Base-by-base conservation (phyloP, 1,139 yeast genomes). In the Waltiozyma sp. region DNA sequence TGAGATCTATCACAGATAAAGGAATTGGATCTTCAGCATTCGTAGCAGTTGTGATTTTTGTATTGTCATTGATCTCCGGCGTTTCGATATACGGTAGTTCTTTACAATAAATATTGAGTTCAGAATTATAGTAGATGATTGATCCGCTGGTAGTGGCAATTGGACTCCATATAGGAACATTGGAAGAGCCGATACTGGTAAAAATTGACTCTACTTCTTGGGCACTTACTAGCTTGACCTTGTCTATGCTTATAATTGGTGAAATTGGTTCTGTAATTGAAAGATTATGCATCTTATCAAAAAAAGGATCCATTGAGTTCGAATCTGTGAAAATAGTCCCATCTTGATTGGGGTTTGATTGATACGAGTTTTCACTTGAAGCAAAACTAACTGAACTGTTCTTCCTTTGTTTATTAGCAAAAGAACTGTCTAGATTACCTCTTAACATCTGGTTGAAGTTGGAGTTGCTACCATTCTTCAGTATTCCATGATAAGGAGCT, bases 121-220 rank as follows among this genome's bases (percentile, higher is more conserved):
- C 75, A 39, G 76, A 72, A 51, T 78, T 77, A 58, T 73, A 78
- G 58, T 69, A 82, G 3, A 79, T 62, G 23, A 79, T 60, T 43
- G 72, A 72, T n/a, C 79, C 82, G 42, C 68, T 70, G 10, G 68
- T 63, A 2, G 82, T 72, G n/a, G 72, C 63, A 42, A 72, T 69
- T 0, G 87, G 82, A 1, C 78, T 60, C 88, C 77, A 72, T 14
- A 70, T 58, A 1, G 66, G 60, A 13, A 61, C 49, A 41, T 61
- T 62, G 4, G 50, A 43, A 5, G 50, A 46, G 2, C 58, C 57
- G 8, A 51, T 47, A 8, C 56, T 49, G 41, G 55, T 59, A 41
- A 62, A 56, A 26, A 63, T 56, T 50, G 61, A 59, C 47, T 63
- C 66, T 5, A 60, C 63, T 42, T 63, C 68, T 43, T 59, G 62